These are phyloP conservation scores for Magnolia sinica DNA, from an alignment of 164 flowering plant genomes.

Conservation along the genomic window DNA sequence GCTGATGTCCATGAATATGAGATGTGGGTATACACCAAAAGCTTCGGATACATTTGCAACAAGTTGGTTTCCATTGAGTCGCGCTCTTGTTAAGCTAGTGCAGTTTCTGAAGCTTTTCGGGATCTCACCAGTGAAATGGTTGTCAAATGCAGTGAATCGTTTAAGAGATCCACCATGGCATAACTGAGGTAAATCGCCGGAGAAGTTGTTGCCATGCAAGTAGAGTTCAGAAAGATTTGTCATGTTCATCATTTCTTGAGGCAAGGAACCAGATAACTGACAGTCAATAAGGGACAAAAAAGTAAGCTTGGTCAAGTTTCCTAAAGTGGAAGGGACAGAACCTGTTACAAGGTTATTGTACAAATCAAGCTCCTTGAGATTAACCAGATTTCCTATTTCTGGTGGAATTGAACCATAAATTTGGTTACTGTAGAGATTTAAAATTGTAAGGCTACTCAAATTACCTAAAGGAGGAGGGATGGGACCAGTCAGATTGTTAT, in stretches of 20 bases:
- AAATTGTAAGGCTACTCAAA: conserved; percentile 2
- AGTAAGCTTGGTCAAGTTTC: conserved; percentile 16
- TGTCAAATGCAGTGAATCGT: conserved; percentile 16
- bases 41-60: conserved; percentile 19
- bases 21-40: conserved; percentile 18
- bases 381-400: conserved; percentile 20
- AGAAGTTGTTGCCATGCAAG: conserved; percentile 21
- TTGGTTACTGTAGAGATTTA: conserved; percentile 14
- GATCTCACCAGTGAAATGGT: conserved; percentile 19
- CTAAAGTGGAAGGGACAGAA: conserved; percentile 11
- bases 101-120: conserved; percentile 23
- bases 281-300: conserved; percentile 5
- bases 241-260: conserved; percentile 23
- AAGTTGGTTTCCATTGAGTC: conserved; percentile 17
- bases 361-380: conserved; percentile 20
- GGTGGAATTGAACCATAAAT: conserved; percentile 21
- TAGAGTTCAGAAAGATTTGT: conserved; percentile 9
- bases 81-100: conserved; percentile 18
- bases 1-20: not conserved
- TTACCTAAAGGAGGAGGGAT: conserved; percentile 20
- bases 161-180: conserved; percentile 18
- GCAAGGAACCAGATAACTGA: conserved; percentile 23
- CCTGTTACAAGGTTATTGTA: conserved; percentile 31
- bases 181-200: conserved; percentile 23
- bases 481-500: conserved; percentile 9